These are phyloP conservation scores for Neospora caninum DNA, from an alignment of 169 alveolate genomes.

Conservation along the genomic window DNA sequence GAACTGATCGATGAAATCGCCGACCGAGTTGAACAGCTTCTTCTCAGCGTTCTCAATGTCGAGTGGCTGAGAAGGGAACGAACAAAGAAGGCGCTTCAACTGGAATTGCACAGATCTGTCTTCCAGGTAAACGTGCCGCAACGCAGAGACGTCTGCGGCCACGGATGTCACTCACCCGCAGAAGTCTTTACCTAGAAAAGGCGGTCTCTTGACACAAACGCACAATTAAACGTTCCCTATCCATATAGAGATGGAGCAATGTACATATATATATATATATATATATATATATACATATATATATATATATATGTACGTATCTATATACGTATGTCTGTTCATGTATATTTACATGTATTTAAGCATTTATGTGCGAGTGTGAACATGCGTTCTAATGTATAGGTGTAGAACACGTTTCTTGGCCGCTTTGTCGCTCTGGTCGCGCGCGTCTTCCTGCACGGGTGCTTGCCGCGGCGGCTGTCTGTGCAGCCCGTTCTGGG, in stretches of 20 bases:
- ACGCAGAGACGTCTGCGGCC: background rate
- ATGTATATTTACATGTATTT: too few species aligned
- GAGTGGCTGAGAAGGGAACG: slow-evolving; percentile 65
- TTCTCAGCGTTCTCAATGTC: slow-evolving; percentile 35
- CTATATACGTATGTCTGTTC: background rate
- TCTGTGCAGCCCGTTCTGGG: too few species aligned
- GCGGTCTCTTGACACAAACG: background rate
- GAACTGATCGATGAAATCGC: slow-evolving; percentile 49
- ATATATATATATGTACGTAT: background rate
- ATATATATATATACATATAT: background rate
- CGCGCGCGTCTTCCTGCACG: too few species aligned
- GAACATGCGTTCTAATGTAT: too few species aligned
- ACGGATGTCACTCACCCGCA: background rate
- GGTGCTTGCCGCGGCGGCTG: too few species aligned
- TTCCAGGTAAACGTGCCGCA: slow-evolving; percentile 65
- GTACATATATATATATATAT: background rate
- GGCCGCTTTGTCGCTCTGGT: too few species aligned
- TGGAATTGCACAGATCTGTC: slow-evolving; percentile 60
- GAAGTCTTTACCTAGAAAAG: too few species aligned
- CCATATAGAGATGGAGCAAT: too few species aligned
- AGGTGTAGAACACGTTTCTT: too few species aligned
- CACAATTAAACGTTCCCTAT: background rate
- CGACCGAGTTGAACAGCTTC: slow-evolving; percentile 24
- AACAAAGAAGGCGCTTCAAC: slow-evolving; percentile 61
- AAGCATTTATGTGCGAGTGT: too few species aligned